These are phyloP conservation scores for Grigorovia transvaalensis DNA, from an alignment of 805 yeast species.

Conservation along the genomic window DNA sequence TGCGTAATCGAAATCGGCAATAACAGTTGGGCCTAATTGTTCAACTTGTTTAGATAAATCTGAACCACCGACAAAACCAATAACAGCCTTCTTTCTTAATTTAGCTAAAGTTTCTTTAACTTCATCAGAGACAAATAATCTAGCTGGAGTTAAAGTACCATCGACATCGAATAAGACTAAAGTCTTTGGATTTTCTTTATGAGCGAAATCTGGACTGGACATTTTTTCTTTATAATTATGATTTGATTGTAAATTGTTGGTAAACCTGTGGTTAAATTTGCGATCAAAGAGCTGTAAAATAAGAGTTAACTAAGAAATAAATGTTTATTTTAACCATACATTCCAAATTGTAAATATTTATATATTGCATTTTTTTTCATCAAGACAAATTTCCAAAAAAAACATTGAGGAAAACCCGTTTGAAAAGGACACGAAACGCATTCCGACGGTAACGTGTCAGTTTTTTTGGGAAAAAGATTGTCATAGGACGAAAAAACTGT, in stretches of 20 bases:
- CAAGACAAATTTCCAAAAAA: not conserved
- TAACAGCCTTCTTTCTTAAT: conserved; percentile 82
- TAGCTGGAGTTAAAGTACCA: conserved; percentile 97
- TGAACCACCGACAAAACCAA: conserved; percentile 97
- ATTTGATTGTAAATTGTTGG: not conserved
- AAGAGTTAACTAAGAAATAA: not conserved
- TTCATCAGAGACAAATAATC: conserved; percentile 67
- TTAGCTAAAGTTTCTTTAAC: conserved; percentile 59
- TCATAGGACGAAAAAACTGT: not conserved
- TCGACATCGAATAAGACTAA: conserved; percentile 95
- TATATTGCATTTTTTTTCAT: not conserved
- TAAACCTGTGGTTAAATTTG: not conserved
- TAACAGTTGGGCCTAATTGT: conserved; percentile 77
- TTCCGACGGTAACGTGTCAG: not conserved
- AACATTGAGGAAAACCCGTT: not conserved
- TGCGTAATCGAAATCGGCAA: conserved; percentile 83
- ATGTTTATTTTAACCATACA: not conserved
- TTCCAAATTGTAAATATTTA: not conserved
- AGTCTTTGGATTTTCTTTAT: conserved; percentile 74
- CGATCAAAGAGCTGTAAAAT: not conserved
- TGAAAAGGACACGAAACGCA: not conserved
- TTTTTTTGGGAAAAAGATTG: not conserved
- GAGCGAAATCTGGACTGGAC: conserved; percentile 42
- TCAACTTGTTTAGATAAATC: conserved; percentile 91
- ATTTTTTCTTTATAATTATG: conserved; percentile 9